Evolutionary conservation across 2,329 filamentous ascomycete species (phyloP).

Genomic region (Cytospora schulzeri): DNA sequence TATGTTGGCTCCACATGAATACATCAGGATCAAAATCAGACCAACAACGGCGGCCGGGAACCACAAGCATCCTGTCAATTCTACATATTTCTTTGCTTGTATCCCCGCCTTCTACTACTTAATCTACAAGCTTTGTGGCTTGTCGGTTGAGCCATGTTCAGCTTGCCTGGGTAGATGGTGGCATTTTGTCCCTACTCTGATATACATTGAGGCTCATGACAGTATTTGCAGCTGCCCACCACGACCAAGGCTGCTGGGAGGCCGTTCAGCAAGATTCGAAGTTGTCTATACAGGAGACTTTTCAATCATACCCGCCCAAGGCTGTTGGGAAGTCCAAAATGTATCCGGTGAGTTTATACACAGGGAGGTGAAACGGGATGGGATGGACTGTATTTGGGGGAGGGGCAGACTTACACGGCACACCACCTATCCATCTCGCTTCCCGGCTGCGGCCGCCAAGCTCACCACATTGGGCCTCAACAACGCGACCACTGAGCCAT

Average conservation of each 20-base stretch:
- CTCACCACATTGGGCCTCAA: slow-evolving; percentile 29
- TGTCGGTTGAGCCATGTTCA: neutral
- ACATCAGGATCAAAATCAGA: slow-evolving; percentile 31
- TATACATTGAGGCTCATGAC: slow-evolving; percentile 6
- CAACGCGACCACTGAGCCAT: slow-evolving; percentile 25
- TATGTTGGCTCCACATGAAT: slow-evolving; percentile 20
- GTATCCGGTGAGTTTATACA: neutral
- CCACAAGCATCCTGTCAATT: slow-evolving; percentile 33
- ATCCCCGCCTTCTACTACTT: neutral
- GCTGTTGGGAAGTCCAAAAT: neutral
- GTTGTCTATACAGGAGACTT: neutral
- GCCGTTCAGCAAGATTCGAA: slow-evolving; percentile 20
- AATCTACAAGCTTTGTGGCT: neutral
- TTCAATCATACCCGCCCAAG: neutral
- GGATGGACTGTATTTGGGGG: neutral
- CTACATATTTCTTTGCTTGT: slow-evolving; percentile 22
- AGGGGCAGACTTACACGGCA: slow-evolving; percentile 30
- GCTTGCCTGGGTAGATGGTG: neutral
- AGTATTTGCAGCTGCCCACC: slow-evolving; percentile 1
- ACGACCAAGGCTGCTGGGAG: slow-evolving; percentile 19
- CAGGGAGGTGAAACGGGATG: neutral
- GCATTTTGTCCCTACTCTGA: neutral
- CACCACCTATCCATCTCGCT: slow-evolving; percentile 29
- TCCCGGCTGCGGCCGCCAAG: slow-evolving; percentile 32
- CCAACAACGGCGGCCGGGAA: slow-evolving; percentile 33